A percentile compares a stretch with the other conserved stretches of the same genome.
These are phyloP conservation scores for Phytomonas serpens DNA, from an alignment of 208 protist genomes.

Conservation along the genomic window DNA sequence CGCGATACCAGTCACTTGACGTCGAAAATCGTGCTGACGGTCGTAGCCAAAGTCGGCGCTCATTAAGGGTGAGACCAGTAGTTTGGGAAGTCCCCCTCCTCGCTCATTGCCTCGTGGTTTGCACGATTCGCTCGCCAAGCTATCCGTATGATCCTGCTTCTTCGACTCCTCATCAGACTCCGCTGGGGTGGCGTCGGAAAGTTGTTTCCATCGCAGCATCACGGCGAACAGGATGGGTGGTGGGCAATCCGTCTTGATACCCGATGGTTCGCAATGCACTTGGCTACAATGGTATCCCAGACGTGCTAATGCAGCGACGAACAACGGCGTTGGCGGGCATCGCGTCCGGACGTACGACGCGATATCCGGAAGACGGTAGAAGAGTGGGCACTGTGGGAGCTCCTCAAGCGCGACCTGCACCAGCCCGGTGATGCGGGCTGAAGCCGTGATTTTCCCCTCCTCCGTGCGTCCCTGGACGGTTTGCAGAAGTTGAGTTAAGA, in stretches of 20 bases:
- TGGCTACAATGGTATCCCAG: slow-evolving; percentile 86
- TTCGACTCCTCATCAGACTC: not conserved
- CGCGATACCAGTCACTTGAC: slow-evolving; percentile 53
- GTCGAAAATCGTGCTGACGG: slow-evolving; percentile 65
- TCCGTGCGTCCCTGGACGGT: slow-evolving; percentile 57
- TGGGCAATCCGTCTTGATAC: slow-evolving; percentile 92
- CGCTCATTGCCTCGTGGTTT: not conserved
- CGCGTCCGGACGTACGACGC: slow-evolving; percentile 68
- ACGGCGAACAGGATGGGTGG: slow-evolving; percentile 73
- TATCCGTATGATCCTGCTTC: not conserved
- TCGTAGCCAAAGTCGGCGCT: slow-evolving; percentile 74
- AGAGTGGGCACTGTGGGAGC: slow-evolving; percentile 84
- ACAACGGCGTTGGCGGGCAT: slow-evolving; percentile 58
- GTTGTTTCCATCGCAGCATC: slow-evolving; percentile 70
- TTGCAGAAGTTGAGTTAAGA: slow-evolving; percentile 58
- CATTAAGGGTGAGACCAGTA: slow-evolving; percentile 6
- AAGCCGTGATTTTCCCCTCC: slow-evolving; percentile 24
- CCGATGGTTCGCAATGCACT: slow-evolving; percentile 82
- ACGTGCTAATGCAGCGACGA: slow-evolving; percentile 69
- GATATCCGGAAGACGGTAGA: slow-evolving; percentile 66
- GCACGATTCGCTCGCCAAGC: not conserved
- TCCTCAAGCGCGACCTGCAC: slow-evolving; percentile 79
- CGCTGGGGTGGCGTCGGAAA: slow-evolving; percentile 23
- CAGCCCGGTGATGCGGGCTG: slow-evolving; percentile 76
- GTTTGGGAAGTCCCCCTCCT: not conserved